Evolutionary conservation across 345 rosid genomes (phyloP).

Genomic region (Corymbia maculata): DNA sequence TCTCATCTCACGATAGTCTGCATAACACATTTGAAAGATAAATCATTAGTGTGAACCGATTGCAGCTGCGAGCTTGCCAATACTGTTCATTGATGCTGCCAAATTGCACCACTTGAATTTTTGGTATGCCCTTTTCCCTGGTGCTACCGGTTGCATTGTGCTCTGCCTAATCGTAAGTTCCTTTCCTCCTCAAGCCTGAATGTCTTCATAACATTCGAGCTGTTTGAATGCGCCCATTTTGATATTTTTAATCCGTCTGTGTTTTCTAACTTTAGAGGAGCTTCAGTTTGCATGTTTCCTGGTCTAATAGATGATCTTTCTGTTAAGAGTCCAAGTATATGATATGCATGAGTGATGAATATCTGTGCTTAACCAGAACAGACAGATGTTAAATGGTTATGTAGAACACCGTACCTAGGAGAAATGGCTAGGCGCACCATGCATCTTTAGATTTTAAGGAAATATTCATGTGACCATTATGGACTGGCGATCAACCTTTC

Average conservation of each 20-base stretch:
- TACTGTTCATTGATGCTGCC: conserved; percentile 79
- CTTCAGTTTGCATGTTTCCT: neutral
- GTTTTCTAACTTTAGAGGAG: neutral
- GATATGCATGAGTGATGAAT: neutral
- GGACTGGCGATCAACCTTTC: neutral
- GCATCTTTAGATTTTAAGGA: neutral
- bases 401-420: neutral
- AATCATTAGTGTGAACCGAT: neutral
- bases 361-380: neutral
- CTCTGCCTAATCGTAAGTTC: conserved; percentile 63
- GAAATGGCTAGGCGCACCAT: neutral
- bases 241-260: neutral
- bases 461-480: neutral
- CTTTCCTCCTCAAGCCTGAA: fast-evolving
- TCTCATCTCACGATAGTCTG: neutral
- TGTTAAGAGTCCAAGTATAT: neutral
- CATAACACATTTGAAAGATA: neutral
- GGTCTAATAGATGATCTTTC: neutral
- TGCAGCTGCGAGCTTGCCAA: conserved; percentile 89
- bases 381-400: neutral
- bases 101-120: conserved; percentile 61
- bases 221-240: neutral
- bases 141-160: conserved; percentile 76
- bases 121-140: conserved; percentile 85
- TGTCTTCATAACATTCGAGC: neutral